phyloP scores from a whole-genome alignment of 2,329 filamentous ascomycete species.

The Xylogone sp. region DNA sequence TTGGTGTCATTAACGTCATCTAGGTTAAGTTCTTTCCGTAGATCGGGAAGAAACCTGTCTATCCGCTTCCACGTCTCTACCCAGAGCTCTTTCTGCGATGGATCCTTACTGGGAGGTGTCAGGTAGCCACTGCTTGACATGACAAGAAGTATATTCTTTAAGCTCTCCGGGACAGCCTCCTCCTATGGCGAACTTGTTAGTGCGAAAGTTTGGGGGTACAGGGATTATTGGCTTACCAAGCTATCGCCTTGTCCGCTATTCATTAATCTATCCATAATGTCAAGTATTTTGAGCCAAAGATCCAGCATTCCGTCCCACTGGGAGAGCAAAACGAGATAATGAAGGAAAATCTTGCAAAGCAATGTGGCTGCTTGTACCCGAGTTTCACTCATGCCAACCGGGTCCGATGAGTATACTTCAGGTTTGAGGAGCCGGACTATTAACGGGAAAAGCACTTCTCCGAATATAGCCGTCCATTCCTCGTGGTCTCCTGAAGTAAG shows the following conservation, averaged over 20 bases:
- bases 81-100: slow-evolving; percentile 54
- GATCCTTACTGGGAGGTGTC: slow-evolving; percentile 60
- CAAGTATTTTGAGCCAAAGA: slow-evolving; percentile 87
- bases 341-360: slow-evolving; percentile 91
- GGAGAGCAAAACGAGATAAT: slow-evolving; percentile 81
- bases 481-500: slow-evolving; percentile 79
- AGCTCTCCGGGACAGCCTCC: slow-evolving; percentile 89
- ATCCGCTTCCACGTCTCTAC: slow-evolving; percentile 63
- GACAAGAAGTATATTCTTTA: slow-evolving; percentile 94
- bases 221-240: slow-evolving; percentile 56
- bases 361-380: slow-evolving; percentile 87
- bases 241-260: slow-evolving; percentile 92
- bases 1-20: slow-evolving; percentile 35
- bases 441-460: slow-evolving; percentile 88
- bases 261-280: slow-evolving; percentile 93
- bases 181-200: slow-evolving; percentile 50
- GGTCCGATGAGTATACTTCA: slow-evolving; percentile 89
- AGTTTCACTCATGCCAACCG: slow-evolving; percentile 91
- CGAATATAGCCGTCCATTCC: slow-evolving; percentile 94
- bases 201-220: slow-evolving; percentile 1
- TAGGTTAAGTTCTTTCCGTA: slow-evolving; percentile 52
- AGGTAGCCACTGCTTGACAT: slow-evolving; percentile 90
- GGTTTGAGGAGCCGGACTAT: slow-evolving; percentile 86
- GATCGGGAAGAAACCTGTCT: slow-evolving; percentile 60
- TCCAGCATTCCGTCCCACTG: slow-evolving; percentile 88